Percentiles rank a stretch among this genome's conserved stretches.
Evolutionary conservation across 345 rosid genomes (phyloP).

Genomic region (Atalantia buxifolia): DNA sequence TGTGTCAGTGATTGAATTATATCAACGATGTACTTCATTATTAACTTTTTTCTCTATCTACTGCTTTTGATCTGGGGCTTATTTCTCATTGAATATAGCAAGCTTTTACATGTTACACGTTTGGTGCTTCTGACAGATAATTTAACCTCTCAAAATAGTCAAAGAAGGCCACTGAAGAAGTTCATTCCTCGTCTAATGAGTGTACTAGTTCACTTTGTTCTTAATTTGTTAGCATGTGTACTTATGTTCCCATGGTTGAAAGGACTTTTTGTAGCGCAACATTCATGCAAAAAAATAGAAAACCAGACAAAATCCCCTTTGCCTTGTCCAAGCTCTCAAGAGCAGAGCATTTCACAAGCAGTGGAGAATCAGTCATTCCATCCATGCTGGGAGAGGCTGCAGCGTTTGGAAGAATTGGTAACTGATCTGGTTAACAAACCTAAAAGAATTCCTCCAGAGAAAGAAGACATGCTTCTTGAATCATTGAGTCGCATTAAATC

Average conservation of each 20-base stretch:
- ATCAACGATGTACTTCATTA: no score
- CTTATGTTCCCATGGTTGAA: conserved; percentile 43
- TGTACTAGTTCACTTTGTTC: conserved; percentile 31
- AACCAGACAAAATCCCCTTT: conserved; percentile 34
- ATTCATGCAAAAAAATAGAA: conserved; percentile 29
- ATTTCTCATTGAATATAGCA: not conserved
- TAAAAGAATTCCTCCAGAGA: conserved; percentile 75
- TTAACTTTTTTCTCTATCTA: not conserved
- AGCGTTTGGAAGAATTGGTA: conserved; percentile 65
- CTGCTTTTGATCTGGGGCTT: not conserved
- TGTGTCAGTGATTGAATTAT: not conserved
- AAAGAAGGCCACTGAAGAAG: conserved; percentile 30
- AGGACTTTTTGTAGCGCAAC: conserved; percentile 33
- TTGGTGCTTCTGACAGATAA: conserved; percentile 43
- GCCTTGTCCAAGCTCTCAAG: conserved; percentile 35
- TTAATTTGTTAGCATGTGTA: conserved; percentile 50
- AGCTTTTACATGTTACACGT: conserved; percentile 7
- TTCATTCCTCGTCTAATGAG: conserved; percentile 33
- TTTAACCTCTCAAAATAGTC: conserved; percentile 21
- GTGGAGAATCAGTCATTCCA: conserved; percentile 45
- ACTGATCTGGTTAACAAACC: conserved; percentile 62
- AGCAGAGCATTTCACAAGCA: conserved; percentile 26
- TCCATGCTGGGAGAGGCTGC: conserved; percentile 90
- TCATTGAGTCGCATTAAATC: conserved; percentile 75
- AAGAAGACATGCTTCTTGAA: conserved; percentile 80